phyloP scores from a whole-genome alignment of 108 stramenopile species.

The Fistulifera pelliculosa region DNA sequence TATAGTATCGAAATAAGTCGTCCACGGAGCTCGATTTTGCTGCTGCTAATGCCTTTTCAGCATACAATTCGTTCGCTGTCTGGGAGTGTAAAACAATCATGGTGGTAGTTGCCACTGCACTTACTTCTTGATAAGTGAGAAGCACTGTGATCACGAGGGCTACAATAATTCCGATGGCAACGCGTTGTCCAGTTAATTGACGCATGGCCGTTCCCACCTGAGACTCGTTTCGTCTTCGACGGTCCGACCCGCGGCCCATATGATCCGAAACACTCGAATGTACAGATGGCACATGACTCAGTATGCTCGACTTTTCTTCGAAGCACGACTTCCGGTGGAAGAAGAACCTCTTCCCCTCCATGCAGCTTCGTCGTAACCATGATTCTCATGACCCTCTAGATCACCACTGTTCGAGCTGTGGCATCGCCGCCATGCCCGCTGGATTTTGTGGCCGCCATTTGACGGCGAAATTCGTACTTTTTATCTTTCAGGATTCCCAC shows the following conservation, averaged over 20 bases:
- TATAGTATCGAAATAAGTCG: conserved; percentile 30
- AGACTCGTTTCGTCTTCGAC: conserved; percentile 15
- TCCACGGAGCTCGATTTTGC: conserved; percentile 48
- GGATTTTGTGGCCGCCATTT: conserved; percentile 35
- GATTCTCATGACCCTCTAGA: not conserved
- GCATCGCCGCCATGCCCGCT: conserved; percentile 27
- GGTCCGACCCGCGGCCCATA: too few species aligned
- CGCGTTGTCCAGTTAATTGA: conserved; percentile 62
- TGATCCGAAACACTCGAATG: too few species aligned
- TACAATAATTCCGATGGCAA: conserved; percentile 56
- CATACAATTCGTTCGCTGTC: conserved; percentile 22
- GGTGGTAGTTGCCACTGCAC: conserved; percentile 17
- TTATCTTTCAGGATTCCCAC: conserved; percentile 17
- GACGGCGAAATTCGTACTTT: conserved; percentile 26
- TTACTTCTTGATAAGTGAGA: conserved; percentile 34
- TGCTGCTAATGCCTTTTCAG: conserved; percentile 32
- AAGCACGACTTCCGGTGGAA: too few species aligned
- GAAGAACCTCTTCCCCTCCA: conserved; percentile 3
- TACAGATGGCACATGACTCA: too few species aligned
- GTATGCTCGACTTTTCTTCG: too few species aligned
- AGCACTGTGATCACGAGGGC: conserved; percentile 38
- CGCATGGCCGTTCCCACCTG: conserved; percentile 73
- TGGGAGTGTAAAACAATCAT: conserved; percentile 51
- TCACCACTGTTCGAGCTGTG: not conserved
- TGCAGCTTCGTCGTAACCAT: not conserved